Evolutionary conservation across 78 protist species (phyloP).

Genomic region (Acrasis kona): DNA sequence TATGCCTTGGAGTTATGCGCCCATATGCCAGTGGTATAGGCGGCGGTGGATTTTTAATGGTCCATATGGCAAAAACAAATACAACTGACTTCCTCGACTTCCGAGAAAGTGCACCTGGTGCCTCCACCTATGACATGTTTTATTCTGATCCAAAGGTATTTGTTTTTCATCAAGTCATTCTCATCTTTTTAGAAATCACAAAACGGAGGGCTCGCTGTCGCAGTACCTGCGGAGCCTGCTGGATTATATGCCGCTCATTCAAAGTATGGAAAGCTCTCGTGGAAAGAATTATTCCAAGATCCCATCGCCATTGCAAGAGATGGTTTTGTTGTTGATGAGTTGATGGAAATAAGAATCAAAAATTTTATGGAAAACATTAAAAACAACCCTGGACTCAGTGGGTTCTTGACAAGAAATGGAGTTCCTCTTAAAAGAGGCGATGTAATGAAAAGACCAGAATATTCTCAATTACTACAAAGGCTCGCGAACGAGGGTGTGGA

Average conservation of each 20-base stretch:
- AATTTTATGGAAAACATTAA: neutral
- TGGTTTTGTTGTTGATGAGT: neutral
- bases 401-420: neutral
- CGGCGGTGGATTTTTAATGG: conserved; percentile 9
- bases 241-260: neutral
- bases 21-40: conserved; percentile 21
- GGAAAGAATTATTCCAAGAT: neutral
- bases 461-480: neutral
- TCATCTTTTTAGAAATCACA: neutral
- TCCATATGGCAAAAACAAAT: neutral
- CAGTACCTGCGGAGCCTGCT: conserved; percentile 20
- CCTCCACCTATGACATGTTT: conserved; percentile 6
- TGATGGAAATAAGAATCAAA: neutral
- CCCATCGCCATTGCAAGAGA: neutral
- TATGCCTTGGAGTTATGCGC: conserved; percentile 14
- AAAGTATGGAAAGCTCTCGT: conserved; percentile 2
- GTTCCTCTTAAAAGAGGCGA: neutral
- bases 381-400: neutral
- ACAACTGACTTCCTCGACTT: conserved; percentile 5
- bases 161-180: too few species aligned
- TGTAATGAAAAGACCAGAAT: neutral
- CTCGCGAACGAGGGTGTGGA: neutral
- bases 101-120: conserved; percentile 26
- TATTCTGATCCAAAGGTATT: too few species aligned
- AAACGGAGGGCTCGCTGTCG: conserved; percentile 1